These are phyloP conservation scores for Amylocystis lapponica DNA, from an alignment of 768 basidiomycete species.

Conservation along the genomic window DNA sequence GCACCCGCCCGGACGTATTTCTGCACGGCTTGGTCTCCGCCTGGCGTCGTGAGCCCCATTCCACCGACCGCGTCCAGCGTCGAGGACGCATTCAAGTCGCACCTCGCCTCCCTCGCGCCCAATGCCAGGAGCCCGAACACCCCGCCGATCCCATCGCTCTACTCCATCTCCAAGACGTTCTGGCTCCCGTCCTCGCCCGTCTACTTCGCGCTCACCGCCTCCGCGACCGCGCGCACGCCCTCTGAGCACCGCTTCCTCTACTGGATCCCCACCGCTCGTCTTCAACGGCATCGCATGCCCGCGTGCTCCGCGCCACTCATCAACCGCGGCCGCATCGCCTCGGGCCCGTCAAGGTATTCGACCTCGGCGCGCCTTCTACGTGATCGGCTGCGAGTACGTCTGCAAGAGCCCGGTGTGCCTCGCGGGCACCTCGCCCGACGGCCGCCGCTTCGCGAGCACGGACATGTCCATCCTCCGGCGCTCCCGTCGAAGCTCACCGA, in stretches of 20 bases:
- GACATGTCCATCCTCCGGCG: slow-evolving; percentile 67
- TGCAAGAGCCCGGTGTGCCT: slow-evolving; percentile 50
- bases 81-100: slow-evolving; percentile 76
- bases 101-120: slow-evolving; percentile 59
- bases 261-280: slow-evolving; percentile 78
- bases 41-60: slow-evolving; percentile 56
- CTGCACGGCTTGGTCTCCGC: slow-evolving; percentile 49
- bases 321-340: slow-evolving; percentile 68
- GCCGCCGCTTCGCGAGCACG: slow-evolving; percentile 65
- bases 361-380: slow-evolving; percentile 77
- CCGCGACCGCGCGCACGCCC: slow-evolving; percentile 59
- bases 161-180: slow-evolving; percentile 76
- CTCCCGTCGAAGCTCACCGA: slow-evolving; percentile 63
- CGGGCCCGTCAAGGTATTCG: slow-evolving; percentile 77
- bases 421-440: slow-evolving; percentile 39
- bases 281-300: slow-evolving; percentile 81
- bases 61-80: slow-evolving; percentile 54
- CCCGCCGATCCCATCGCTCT: slow-evolving; percentile 60
- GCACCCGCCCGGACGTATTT: slow-evolving; percentile 51
- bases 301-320: slow-evolving; percentile 51
- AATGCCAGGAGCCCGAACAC: slow-evolving; percentile 36
- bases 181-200: slow-evolving; percentile 78
- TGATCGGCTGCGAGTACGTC: slow-evolving; percentile 79
- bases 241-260: slow-evolving; percentile 79
- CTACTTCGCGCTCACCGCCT: slow-evolving; percentile 73